Evolutionary conservation across 2,329 filamentous ascomycete species (phyloP), one percentile per base, ranked within the genome.

Genomic region (Sporothrix protearum): DNA sequence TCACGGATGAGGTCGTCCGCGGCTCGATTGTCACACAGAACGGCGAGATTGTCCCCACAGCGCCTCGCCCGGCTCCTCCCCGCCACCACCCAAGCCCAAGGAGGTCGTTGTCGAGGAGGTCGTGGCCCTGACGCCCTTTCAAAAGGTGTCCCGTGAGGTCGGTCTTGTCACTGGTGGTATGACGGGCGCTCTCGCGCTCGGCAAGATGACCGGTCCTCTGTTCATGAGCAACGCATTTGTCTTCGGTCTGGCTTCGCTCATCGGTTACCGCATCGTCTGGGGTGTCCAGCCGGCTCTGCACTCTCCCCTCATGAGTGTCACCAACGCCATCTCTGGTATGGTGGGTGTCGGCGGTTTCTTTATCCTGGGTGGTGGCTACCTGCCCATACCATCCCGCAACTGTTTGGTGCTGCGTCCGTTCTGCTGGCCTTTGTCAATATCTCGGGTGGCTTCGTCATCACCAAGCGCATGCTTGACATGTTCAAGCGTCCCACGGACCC

Each of bases 381-480:
- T 93, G 0, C 92, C 0, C 88, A 90, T 76, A 96, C 92, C 0
- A 84, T 96, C 6, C 93, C 93, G 0, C 93, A 97, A 78, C 80
- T 83, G 1, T 88, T 97, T 47, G 94, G 93, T 70, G 92, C 93
- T 1, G 81, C 89, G 0, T 96, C 93, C 0, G 94, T 97, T 0
- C 83, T 96, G 5, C 82, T 97, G 25, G 93, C 93, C 0, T 97
- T 96, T 78, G 92, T 96, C 74, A 97, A 97, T 75, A 89, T 97
- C 2, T 91, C 92, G 0, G 94, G 94, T 72, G 94, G 94, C 0
- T 97, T 97, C 73, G 91, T 96, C 57, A 93, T 97, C 73, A 96
- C 93, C 2, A 96, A 96, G 82, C 87, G 94, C 74, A 97, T 97
- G 94, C 84, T 97, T 57, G 93, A 97, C 79, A 95, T 95, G 92